phyloP scores from a whole-genome alignment of 371 early-diverging fungal species.

The Syncephalastrum sp. region DNA sequence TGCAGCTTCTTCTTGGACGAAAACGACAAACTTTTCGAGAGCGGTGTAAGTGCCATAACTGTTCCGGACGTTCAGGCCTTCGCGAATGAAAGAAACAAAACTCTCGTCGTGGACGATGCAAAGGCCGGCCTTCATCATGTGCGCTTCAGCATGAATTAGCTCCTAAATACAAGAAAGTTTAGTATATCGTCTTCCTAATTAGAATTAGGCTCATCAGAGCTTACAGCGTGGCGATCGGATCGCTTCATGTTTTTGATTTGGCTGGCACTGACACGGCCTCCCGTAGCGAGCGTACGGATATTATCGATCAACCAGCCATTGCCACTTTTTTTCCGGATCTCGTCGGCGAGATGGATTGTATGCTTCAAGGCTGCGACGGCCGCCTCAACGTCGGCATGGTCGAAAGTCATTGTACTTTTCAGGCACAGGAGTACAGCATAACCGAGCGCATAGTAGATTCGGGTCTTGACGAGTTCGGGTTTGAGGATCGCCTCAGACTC shows the following conservation, averaged over 20 bases:
- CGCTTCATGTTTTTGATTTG: slow-evolving; percentile 51
- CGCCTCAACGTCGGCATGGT: slow-evolving; percentile 49
- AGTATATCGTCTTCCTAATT: not conserved
- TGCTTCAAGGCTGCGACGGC: slow-evolving; percentile 52
- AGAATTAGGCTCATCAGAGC: not conserved
- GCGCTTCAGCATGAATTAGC: slow-evolving; percentile 68
- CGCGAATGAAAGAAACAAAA: slow-evolving; percentile 62
- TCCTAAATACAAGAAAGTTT: slow-evolving; percentile 34
- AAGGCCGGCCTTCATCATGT: slow-evolving; percentile 61
- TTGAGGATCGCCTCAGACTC: slow-evolving; percentile 53
- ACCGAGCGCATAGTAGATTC: slow-evolving; percentile 64
- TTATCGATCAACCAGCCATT: slow-evolving; percentile 20
- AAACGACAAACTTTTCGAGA: slow-evolving; percentile 50
- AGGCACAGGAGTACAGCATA: slow-evolving; percentile 56
- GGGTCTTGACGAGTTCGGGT: slow-evolving; percentile 29
- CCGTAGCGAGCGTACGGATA: slow-evolving; percentile 20
- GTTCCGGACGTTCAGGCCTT: slow-evolving; percentile 65
- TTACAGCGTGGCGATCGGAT: slow-evolving; percentile 61
- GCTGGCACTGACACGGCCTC: slow-evolving; percentile 17
- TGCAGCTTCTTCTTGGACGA: slow-evolving; percentile 40
- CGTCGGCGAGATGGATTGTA: slow-evolving; percentile 46
- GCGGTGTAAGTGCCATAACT: slow-evolving; percentile 55
- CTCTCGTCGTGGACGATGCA: slow-evolving; percentile 63
- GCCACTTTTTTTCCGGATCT: slow-evolving; percentile 41
- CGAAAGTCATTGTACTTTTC: slow-evolving; percentile 70